A percentile compares a stretch with the other conserved stretches of the same genome.
phyloP scores from a whole-genome alignment of 495 filamentous ascomycete genomes.

The Podospora pseudopauciseta region DNA sequence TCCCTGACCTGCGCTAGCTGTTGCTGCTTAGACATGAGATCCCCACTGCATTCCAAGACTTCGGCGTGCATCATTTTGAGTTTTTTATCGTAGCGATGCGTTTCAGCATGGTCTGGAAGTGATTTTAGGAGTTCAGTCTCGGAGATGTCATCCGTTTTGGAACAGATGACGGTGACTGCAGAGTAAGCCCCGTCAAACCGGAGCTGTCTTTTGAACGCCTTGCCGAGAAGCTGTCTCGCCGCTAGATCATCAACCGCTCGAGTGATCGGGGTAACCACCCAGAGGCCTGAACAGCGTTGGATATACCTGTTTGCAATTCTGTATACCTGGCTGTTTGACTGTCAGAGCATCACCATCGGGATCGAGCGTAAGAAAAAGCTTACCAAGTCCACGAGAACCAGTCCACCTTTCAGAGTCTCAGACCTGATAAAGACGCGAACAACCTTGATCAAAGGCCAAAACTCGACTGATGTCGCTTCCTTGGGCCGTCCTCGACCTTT shows the following conservation, averaged over 20 bases:
- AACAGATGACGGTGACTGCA: slow-evolving; percentile 61
- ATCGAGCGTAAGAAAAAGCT: slow-evolving; percentile 12
- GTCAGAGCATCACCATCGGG: background rate
- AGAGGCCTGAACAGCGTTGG: slow-evolving; percentile 51
- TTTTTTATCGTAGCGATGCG: slow-evolving; percentile 10
- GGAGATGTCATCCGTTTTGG: slow-evolving; percentile 65
- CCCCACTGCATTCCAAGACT: slow-evolving; percentile 35
- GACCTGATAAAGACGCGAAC: slow-evolving; percentile 59
- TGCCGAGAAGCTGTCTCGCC: slow-evolving; percentile 57
- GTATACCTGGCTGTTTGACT: slow-evolving; percentile 48
- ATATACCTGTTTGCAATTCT: slow-evolving; percentile 62
- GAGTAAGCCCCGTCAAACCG: slow-evolving; percentile 59
- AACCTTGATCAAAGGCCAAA: slow-evolving; percentile 66
- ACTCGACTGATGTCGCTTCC: slow-evolving; percentile 42
- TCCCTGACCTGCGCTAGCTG: too few species aligned
- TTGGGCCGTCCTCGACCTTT: slow-evolving; percentile 18
- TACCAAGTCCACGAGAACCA: slow-evolving; percentile 62
- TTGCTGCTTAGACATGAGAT: background rate
- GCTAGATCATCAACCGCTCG: slow-evolving; percentile 65
- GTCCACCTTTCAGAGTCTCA: slow-evolving; percentile 54
- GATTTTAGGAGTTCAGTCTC: slow-evolving; percentile 30
- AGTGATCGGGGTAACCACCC: slow-evolving; percentile 64
- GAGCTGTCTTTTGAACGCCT: slow-evolving; percentile 61
- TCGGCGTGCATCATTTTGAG: slow-evolving; percentile 8
- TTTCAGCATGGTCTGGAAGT: slow-evolving; percentile 42